phyloP scores from a whole-genome alignment of 305 asterid species.

The Fraxinus latifolia region DNA sequence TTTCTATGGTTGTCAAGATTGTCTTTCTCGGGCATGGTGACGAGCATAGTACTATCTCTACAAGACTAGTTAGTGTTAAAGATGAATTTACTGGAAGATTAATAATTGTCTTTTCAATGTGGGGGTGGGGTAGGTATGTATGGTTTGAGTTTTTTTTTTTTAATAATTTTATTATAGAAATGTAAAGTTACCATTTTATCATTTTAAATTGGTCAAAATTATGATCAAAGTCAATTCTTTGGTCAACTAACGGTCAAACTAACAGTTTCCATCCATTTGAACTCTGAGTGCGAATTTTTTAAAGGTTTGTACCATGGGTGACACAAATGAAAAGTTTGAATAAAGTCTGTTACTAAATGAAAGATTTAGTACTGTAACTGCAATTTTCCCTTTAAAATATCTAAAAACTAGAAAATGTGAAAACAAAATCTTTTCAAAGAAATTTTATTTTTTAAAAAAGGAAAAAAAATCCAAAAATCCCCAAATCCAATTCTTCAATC shows the following conservation, averaged over 20 bases:
- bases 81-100: not conserved
- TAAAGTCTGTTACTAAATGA: not conserved
- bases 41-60: conserved; percentile 59
- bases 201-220: not conserved
- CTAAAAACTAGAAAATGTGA: not conserved
- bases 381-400: not conserved
- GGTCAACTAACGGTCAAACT: too few species aligned
- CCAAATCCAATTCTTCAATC: conserved; percentile 22
- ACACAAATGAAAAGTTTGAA: too few species aligned
- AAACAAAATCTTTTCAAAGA: not conserved
- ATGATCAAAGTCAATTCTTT: not conserved
- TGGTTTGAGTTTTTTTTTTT: too few species aligned
- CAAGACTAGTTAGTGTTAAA: conserved; percentile 56
- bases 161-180: too few species aligned
- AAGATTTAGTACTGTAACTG: not conserved
- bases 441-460: conserved; percentile 5
- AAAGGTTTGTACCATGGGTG: not conserved
- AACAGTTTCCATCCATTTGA: not conserved
- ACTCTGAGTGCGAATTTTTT: not conserved
- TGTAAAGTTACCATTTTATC: not conserved
- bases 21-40: conserved; percentile 13
- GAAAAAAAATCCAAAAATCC: not conserved
- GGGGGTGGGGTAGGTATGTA: too few species aligned
- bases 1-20: too few species aligned
- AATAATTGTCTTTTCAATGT: not conserved